phyloP scores from a whole-genome alignment of 768 basidiomycete genomes.

The Rhodotorula babjevae region DNA sequence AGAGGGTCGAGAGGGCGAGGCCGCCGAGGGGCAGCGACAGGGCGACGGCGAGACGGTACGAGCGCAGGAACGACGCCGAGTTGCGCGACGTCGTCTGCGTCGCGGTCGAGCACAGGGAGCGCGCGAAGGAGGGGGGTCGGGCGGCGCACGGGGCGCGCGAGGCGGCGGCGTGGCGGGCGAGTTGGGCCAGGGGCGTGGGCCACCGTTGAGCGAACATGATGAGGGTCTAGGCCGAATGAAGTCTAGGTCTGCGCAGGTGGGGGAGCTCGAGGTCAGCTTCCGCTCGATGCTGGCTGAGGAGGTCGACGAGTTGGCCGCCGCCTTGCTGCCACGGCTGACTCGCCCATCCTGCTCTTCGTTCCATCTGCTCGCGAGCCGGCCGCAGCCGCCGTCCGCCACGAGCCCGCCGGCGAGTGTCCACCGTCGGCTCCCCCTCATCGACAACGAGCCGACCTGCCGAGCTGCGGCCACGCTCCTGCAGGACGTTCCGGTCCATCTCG shows the following conservation, averaged over 20 bases:
- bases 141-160: not conserved
- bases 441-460: too few relatives aligned
- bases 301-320: too few relatives aligned
- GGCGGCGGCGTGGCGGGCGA: not conserved
- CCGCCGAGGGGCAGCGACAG: slow-evolving; percentile 22
- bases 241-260: not conserved
- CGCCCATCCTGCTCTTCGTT: too few relatives aligned
- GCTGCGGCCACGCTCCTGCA: too few relatives aligned
- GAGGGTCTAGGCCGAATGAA: not conserved
- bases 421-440: too few relatives aligned
- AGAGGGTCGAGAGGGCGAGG: slow-evolving; percentile 8
- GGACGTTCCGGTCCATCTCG: too few relatives aligned
- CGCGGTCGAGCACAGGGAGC: slow-evolving; percentile 6
- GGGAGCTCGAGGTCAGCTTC: not conserved
- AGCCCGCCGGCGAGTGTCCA: too few relatives aligned
- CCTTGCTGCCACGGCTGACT: too few relatives aligned
- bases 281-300: too few relatives aligned
- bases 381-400: too few relatives aligned
- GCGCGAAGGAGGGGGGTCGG: not conserved
- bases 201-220: slow-evolving; percentile 13
- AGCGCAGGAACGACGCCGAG: slow-evolving; percentile 20
- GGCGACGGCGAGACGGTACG: slow-evolving; percentile 34
- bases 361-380: too few relatives aligned
- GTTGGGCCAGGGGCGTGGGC: not conserved
- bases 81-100: not conserved